phyloP scores from a whole-genome alignment of 2,329 filamentous ascomycete species.

The Penicillium psychrosexuale region DNA sequence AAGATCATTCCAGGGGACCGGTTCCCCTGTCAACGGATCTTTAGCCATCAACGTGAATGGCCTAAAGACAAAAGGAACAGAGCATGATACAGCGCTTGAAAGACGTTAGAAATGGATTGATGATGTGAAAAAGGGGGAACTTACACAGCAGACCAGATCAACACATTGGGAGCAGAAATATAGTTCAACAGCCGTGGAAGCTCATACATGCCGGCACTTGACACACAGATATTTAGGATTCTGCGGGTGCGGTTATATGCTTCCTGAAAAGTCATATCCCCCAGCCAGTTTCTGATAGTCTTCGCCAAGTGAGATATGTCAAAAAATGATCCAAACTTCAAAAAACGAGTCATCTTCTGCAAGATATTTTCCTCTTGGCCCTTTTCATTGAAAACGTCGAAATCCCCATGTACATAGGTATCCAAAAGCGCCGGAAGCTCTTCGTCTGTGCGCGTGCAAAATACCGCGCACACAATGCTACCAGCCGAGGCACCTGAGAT shows the following conservation, averaged over 20 bases:
- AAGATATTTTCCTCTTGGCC: constrained; percentile 60
- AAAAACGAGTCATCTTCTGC: constrained; percentile 66
- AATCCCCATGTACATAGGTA: constrained; percentile 73
- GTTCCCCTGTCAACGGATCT: constrained; percentile 73
- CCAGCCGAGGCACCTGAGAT: constrained; percentile 85
- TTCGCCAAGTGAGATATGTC: constrained; percentile 77
- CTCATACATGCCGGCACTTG: constrained; percentile 81
- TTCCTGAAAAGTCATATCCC: constrained; percentile 91
- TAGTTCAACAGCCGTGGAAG: constrained; percentile 86
- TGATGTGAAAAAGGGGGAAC: constrained; percentile 22
- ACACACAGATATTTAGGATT: constrained; percentile 92
- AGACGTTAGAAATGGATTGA: constrained; percentile 11
- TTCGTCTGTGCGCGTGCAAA: constrained; percentile 74
- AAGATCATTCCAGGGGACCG: constrained; percentile 79
- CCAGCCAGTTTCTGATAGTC: constrained; percentile 77
- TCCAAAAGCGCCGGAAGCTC: constrained; percentile 69
- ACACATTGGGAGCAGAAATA: constrained; percentile 85
- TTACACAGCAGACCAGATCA: constrained; percentile 90
- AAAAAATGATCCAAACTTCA: constrained; percentile 80
- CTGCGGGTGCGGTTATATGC: constrained; percentile 91
- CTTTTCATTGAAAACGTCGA: constrained; percentile 72
- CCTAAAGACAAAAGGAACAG: constrained; percentile 81
- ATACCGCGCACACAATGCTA: constrained; percentile 77
- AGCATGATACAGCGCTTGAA: constrained; percentile 77
- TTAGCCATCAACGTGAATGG: constrained; percentile 78